Conservation (phyloP, 495 filamentous ascomycete genomes). For the Articulospora tetracladia region DNA sequence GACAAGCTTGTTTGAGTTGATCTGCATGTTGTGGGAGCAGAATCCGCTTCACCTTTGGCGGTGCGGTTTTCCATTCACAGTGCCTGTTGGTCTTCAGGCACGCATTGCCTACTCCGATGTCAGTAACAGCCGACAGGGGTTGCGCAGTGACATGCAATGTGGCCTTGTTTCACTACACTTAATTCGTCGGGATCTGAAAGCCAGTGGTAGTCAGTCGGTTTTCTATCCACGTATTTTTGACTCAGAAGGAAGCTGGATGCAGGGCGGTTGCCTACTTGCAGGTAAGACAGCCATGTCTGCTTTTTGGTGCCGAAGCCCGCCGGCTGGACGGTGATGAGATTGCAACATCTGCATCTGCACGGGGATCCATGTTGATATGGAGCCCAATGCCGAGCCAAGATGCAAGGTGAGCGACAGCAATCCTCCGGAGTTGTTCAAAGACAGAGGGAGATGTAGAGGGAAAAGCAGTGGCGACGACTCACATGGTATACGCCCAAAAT, state of each 20-base stretch:
- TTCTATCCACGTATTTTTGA: not conserved
- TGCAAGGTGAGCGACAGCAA: too few relatives aligned
- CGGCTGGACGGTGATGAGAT: not conserved
- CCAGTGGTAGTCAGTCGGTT: not conserved
- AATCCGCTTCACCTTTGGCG: not conserved
- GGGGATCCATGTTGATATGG: not conserved
- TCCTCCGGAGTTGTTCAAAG: too few relatives aligned
- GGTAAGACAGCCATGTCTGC: slow-evolving; percentile 10
- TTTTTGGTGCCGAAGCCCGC: slow-evolving; percentile 11
- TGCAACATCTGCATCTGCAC: not conserved
- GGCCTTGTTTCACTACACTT: slow-evolving; percentile 12
- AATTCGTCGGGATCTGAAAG: not conserved
- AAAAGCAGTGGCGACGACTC: not conserved
- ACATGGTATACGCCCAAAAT: not conserved
- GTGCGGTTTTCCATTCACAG: slow-evolving; percentile 11
- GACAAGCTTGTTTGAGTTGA: not conserved
- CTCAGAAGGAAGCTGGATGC: not conserved
- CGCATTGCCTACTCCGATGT: not conserved
- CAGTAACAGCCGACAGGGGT: not conserved
- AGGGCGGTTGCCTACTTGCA: slow-evolving; percentile 14
- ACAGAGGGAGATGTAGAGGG: not conserved
- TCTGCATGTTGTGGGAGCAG: slow-evolving; percentile 1
- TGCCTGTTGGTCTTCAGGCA: not conserved
- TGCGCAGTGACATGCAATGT: not conserved
- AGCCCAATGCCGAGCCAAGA: not conserved